These are phyloP conservation scores for Panellus pusillus DNA, from an alignment of 768 basidiomycete species.

Conservation along the genomic window DNA sequence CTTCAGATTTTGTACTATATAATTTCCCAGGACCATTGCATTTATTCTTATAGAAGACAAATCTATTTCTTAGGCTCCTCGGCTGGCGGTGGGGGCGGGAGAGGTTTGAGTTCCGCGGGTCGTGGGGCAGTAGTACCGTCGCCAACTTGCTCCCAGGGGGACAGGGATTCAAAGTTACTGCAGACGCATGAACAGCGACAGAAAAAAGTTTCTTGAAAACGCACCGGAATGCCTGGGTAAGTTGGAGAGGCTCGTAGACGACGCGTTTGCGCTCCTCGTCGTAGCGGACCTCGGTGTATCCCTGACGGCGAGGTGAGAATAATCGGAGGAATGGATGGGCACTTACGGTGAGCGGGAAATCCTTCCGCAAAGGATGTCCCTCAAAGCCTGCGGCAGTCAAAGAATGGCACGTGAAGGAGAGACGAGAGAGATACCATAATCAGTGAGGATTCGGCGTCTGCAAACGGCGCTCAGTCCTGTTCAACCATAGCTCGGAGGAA, in stretches of 20 bases:
- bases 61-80: slow-evolving; percentile 81
- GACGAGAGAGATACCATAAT: slow-evolving; percentile 68
- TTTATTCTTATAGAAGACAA: slow-evolving; percentile 12
- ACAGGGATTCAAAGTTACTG: slow-evolving; percentile 91
- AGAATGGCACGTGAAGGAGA: slow-evolving; percentile 2
- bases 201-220: slow-evolving; percentile 20
- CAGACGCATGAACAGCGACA: neutral
- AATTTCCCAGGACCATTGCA: slow-evolving; percentile 4
- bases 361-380: slow-evolving; percentile 96
- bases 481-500: slow-evolving; percentile 19
- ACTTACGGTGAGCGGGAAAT: slow-evolving; percentile 93
- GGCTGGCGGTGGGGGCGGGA: slow-evolving; percentile 67
- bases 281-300: slow-evolving; percentile 98
- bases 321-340: neutral
- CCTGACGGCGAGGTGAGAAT: slow-evolving; percentile 46
- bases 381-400: slow-evolving; percentile 70
- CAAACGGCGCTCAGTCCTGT: slow-evolving; percentile 19
- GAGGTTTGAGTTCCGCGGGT: slow-evolving; percentile 74
- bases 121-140: slow-evolving; percentile 47
- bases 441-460: slow-evolving; percentile 95
- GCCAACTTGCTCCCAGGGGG: slow-evolving; percentile 96
- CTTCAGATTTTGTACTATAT: slow-evolving; percentile 12
- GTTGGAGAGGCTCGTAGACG: slow-evolving; percentile 95
- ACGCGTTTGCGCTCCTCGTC: slow-evolving; percentile 97
- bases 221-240: slow-evolving; percentile 97